These are phyloP conservation scores for Didymosphaeria variabile DNA, from an alignment of 2,329 filamentous ascomycete species.

Conservation along the genomic window DNA sequence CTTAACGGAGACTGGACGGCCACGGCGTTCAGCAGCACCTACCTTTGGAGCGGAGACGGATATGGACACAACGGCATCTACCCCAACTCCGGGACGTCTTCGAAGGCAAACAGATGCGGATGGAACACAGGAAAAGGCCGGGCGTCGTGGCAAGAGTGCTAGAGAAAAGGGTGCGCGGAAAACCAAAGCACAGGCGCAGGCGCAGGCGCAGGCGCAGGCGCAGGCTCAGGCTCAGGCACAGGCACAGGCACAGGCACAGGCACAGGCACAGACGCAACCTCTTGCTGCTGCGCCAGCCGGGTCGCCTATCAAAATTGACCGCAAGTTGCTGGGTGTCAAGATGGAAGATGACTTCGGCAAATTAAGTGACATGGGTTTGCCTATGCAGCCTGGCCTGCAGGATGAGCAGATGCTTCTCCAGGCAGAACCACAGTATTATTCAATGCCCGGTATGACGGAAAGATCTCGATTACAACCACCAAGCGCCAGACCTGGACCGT, in stretches of 20 bases:
- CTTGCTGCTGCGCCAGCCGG: slow-evolving; percentile 50
- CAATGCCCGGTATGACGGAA: slow-evolving; percentile 44
- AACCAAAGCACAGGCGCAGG: slow-evolving; percentile 42
- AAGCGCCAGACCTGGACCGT: slow-evolving; percentile 67
- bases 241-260: not conserved
- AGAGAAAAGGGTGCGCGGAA: slow-evolving; percentile 53
- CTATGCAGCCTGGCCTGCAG: slow-evolving; percentile 32
- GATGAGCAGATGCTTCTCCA: slow-evolving; percentile 40
- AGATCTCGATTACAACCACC: slow-evolving; percentile 40
- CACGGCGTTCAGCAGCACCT: slow-evolving; percentile 68
- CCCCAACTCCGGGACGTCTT: slow-evolving; percentile 46
- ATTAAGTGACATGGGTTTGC: slow-evolving; percentile 38
- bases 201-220: not conserved
- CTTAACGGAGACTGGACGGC: slow-evolving; percentile 59
- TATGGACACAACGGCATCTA: slow-evolving; percentile 59
- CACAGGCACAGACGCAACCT: slow-evolving; percentile 29
- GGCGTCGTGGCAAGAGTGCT: slow-evolving; percentile 53
- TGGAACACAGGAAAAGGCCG: slow-evolving; percentile 46
- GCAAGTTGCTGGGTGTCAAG: slow-evolving; percentile 42
- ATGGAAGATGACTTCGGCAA: slow-evolving; percentile 45
- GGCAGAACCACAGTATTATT: slow-evolving; percentile 31
- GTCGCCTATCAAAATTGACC: slow-evolving; percentile 48
- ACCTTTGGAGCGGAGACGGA: slow-evolving; percentile 73
- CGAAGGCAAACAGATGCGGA: slow-evolving; percentile 45
- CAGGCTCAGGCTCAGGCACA: not conserved